A percentile compares a stretch with the other conserved stretches of the same genome.
phyloP scores from a whole-genome alignment of 2,329 filamentous ascomycete species.

The Fusarium algeriense region DNA sequence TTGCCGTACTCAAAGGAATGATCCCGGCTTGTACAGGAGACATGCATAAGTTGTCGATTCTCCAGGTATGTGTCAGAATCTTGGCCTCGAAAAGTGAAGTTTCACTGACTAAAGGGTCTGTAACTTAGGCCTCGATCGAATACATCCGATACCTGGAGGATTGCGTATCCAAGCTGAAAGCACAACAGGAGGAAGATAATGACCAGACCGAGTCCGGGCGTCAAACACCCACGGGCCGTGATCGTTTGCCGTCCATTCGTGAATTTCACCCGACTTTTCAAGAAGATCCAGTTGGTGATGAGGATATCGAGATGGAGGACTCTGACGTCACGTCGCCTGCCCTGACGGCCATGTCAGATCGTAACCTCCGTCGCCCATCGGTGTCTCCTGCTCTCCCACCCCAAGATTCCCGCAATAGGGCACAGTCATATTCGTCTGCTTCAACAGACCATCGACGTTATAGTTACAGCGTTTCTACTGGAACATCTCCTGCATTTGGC shows the following conservation, averaged over 20 bases:
- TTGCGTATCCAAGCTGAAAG: conserved; percentile 85
- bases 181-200: conserved; percentile 58
- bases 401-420: conserved; percentile 58
- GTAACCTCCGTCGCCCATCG: conserved; percentile 58
- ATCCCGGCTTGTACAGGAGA: conserved; percentile 96
- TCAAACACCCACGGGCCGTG: conserved; percentile 45
- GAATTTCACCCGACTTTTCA: conserved; percentile 58
- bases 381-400: conserved; percentile 65
- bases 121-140: conserved; percentile 86
- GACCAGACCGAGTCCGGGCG: conserved; percentile 46
- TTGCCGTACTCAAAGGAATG: conserved; percentile 91
- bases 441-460: conserved; percentile 64
- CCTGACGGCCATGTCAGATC: conserved; percentile 52
- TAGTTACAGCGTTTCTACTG: conserved; percentile 62
- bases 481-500: conserved; percentile 69
- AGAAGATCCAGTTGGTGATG: conserved; percentile 50
- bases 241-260: conserved; percentile 53
- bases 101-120: conserved; percentile 17
- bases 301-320: conserved; percentile 73
- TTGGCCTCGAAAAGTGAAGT: not conserved
- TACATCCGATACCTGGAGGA: conserved; percentile 95
- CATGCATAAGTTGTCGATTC: conserved; percentile 97
- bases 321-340: conserved; percentile 63
- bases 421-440: conserved; percentile 68
- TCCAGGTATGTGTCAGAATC: conserved; percentile 74